These are phyloP conservation scores for Cubamyces lactineus DNA, from an alignment of 768 basidiomycete species.

Conservation along the genomic window DNA sequence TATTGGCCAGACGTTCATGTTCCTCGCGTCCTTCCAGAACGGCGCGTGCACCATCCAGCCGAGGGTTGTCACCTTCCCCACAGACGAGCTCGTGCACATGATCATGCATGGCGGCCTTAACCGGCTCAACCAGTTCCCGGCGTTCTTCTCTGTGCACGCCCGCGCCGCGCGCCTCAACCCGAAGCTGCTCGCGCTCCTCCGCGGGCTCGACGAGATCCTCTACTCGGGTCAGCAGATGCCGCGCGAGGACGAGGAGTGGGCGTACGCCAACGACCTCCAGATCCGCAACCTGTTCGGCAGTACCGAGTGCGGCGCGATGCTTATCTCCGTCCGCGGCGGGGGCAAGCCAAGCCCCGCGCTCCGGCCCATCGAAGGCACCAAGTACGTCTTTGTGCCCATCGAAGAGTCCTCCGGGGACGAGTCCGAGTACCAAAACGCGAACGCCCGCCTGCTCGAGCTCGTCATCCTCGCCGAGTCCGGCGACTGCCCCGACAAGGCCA, in stretches of 20 bases:
- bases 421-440: conserved; percentile 53
- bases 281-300: conserved; percentile 71
- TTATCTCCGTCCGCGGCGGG: conserved; percentile 55
- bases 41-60: conserved; percentile 72
- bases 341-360: conserved; percentile 24
- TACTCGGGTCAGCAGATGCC: conserved; percentile 64
- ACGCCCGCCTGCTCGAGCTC: conserved; percentile 58
- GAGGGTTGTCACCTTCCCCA: conserved; percentile 57
- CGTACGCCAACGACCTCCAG: conserved; percentile 55
- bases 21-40: conserved; percentile 68
- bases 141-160: conserved; percentile 65
- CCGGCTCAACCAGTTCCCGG: conserved; percentile 68
- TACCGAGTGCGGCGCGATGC: conserved; percentile 73
- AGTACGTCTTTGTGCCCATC: conserved; percentile 46
- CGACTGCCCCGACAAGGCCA: conserved; percentile 63
- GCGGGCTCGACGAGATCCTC: conserved; percentile 58
- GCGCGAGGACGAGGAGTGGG: conserved; percentile 70
- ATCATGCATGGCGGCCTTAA: conserved; percentile 63
- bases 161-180: conserved; percentile 57
- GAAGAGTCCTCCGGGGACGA: conserved; percentile 41
- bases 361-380: conserved; percentile 29
- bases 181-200: conserved; percentile 59
- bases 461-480: conserved; percentile 64
- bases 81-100: conserved; percentile 72
- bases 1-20: conserved; percentile 73